Percentiles rank a stretch among this genome's conserved stretches.
Evolutionary conservation across 2,329 filamentous ascomycete genomes (phyloP).

Genomic region (Colletotrichum higginsianum): DNA sequence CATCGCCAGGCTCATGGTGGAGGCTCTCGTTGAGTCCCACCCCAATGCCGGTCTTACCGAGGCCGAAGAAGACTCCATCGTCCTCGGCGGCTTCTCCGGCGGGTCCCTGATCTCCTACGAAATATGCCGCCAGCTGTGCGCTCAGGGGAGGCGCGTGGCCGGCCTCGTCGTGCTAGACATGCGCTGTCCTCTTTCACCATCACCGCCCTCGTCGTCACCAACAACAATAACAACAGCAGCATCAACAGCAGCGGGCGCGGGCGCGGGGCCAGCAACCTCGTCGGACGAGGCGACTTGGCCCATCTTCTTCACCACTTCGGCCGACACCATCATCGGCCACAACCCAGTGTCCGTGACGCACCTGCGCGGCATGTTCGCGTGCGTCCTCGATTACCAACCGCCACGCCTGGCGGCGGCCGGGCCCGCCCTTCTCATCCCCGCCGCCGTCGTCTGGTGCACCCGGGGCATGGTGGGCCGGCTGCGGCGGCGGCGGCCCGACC

Average conservation of each 20-base stretch:
- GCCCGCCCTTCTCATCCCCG: constrained; percentile 1
- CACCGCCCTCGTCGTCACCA: neutral
- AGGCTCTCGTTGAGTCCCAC: neutral
- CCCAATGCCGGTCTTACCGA: constrained; percentile 1
- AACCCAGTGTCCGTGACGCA: neutral
- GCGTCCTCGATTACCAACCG: neutral
- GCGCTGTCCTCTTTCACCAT: constrained; percentile 1
- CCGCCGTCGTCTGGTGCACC: constrained; percentile 10
- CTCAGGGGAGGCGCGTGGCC: neutral
- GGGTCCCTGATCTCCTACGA: constrained; percentile 20
- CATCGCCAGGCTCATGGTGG: constrained; percentile 16
- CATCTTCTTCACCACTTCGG: neutral
- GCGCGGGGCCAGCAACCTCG: neutral
- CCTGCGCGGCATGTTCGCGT: neutral
- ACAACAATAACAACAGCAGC: neutral
- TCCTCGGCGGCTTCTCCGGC: constrained; percentile 23
- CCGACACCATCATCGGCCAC: neutral
- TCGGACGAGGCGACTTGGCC: constrained; percentile 15
- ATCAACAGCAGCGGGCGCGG: too few species aligned
- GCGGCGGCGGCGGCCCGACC: neutral
- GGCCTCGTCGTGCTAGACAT: constrained; percentile 23
- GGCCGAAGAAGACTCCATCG: neutral
- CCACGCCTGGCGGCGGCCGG: neutral
- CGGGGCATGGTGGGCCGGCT: constrained; percentile 15
- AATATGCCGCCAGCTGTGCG: constrained; percentile 13